Conservation (phyloP, 768 basidiomycete species). For the Terana coerulea region DNA sequence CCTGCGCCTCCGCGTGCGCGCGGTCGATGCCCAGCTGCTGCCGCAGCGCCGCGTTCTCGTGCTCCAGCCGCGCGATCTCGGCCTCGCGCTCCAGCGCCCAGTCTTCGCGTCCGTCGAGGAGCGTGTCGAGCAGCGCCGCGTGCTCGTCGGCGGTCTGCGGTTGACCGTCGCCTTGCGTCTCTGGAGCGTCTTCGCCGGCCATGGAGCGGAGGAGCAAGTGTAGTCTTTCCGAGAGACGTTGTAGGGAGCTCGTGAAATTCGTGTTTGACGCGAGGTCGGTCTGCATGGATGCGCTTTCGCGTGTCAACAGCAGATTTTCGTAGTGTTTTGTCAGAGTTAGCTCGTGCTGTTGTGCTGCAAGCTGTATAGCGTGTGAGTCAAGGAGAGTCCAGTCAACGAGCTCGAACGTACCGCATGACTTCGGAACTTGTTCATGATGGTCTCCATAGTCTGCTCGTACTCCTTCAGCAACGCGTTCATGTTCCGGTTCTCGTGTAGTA, state of each 20-base stretch:
- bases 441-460: constrained; percentile 92
- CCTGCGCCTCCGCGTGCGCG: constrained; percentile 45
- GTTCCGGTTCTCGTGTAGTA: constrained; percentile 95
- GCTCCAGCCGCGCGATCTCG: constrained; percentile 79
- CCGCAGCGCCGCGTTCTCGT: constrained; percentile 80
- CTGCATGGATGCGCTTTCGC: constrained; percentile 53
- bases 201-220: constrained; percentile 70
- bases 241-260: constrained; percentile 60
- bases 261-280: constrained; percentile 55
- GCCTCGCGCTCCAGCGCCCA: constrained; percentile 87
- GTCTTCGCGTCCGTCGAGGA: constrained; percentile 52
- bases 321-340: constrained; percentile 86
- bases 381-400: constrained; percentile 4
- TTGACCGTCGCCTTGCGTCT: neutral
- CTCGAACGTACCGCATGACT: constrained; percentile 71
- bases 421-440: constrained; percentile 94
- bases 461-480: constrained; percentile 85
- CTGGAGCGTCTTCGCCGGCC: constrained; percentile 50
- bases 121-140: constrained; percentile 38
- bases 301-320: constrained; percentile 70
- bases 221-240: constrained; percentile 66
- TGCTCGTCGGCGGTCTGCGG: constrained; percentile 31
- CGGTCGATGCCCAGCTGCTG: constrained; percentile 72
- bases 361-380: constrained; percentile 38
- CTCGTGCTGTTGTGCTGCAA: constrained; percentile 91